Base-by-base conservation (phyloP, 345 rosid genomes). In the Fremontodendron californicum region DNA sequence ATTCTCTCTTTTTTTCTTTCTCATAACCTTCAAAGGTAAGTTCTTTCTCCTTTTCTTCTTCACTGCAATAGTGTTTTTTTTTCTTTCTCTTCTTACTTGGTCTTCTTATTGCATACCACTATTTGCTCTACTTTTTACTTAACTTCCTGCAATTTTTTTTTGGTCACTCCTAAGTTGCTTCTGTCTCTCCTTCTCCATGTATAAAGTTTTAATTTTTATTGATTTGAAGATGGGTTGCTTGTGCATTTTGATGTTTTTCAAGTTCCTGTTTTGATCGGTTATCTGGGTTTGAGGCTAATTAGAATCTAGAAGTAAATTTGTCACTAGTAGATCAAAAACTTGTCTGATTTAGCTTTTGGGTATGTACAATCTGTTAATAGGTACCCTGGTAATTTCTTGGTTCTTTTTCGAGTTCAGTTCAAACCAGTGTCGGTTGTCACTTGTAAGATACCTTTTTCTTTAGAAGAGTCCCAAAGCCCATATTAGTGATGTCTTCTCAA, bases 1-100 rank as follows among this genome's bases (percentile, higher is more conserved):
- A 52, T 51, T 54, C 68, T 46, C 33, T 45, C 37, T 42, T 35
- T 69, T 73, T 40, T 33, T 51, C 40, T 21, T 11, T 48, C 52
- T 71, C 62, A 40, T 68, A 35, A 60, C 52, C 75, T 70, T 76
- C 63, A 48, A 54, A 73, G 79, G 86, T 80, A 71, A 55, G 55
- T 48, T 61, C 46, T 55, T 78, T 76, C 25, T 78, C 75, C 39
- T 54, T 62, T 0, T 81, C 76, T 71, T 73, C 74, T 48, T 77
- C 78, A 19, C 70, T 43, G 45, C 54, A 51, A n/a, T 27, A 63
- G 19, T 45, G 45, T 2, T 11, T 25, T 48, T 66, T 40, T 21
- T 25, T 66, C 16, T 0, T 23, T 18, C 33, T n/a, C 57, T 16
- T 33, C 55, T 65, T 77, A 55, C 11, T 25, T 70, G 3, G 31